These are phyloP conservation scores for Globisporangium megalacanthum DNA, from an alignment of 352 stramenopile genomes.

Conservation along the genomic window DNA sequence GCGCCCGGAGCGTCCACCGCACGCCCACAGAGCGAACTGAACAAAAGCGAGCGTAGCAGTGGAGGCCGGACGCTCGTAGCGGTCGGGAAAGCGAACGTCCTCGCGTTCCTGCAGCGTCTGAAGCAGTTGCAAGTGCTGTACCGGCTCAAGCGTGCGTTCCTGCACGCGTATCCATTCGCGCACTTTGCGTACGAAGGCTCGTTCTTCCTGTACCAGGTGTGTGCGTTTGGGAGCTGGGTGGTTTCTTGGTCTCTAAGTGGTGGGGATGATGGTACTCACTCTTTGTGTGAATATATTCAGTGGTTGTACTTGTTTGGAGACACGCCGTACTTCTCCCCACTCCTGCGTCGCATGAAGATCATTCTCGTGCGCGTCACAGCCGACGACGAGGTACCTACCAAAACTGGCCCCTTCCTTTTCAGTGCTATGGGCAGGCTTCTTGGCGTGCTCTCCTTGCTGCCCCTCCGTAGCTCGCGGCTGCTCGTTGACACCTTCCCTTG, in stretches of 20 bases:
- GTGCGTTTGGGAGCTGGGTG: too few relatives aligned
- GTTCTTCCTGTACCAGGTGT: conserved; percentile 79
- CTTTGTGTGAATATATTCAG: conserved; percentile 17
- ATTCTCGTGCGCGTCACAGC: conserved; percentile 66
- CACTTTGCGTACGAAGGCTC: conserved; percentile 77
- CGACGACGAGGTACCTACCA: conserved; percentile 47
- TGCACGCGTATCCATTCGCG: conserved; percentile 62
- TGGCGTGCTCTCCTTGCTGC: neutral
- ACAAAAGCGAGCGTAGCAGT: neutral
- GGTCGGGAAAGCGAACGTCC: conserved; percentile 11
- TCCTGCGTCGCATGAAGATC: conserved; percentile 66
- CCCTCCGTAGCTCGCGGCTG: neutral
- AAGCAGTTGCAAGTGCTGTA: conserved; percentile 40
- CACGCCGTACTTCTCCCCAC: conserved; percentile 78
- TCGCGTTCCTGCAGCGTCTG: conserved; percentile 40
- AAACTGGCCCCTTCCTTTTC: neutral
- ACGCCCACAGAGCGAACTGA: neutral
- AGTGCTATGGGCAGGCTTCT: neutral
- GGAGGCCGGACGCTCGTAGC: neutral
- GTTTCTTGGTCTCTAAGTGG: neutral
- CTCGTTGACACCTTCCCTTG: neutral
- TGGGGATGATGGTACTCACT: neutral
- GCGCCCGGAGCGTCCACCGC: neutral
- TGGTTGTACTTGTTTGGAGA: conserved; percentile 85
- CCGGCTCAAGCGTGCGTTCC: conserved; percentile 51